Conservation (phyloP, 768 basidiomycete species). For the Suillus tomentosus region DNA sequence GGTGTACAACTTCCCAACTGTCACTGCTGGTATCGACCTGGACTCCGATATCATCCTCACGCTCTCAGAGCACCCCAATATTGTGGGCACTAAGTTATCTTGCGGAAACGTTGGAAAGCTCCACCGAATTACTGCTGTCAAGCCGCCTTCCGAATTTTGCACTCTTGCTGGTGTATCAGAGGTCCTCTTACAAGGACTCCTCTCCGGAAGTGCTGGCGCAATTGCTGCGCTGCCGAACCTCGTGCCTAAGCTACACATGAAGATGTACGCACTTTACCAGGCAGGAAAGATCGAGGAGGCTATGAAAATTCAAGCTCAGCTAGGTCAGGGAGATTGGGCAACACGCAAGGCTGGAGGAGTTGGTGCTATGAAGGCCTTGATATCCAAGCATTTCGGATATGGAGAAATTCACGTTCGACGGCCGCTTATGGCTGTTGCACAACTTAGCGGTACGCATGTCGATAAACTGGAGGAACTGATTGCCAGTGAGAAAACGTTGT, state of each 20-base stretch:
- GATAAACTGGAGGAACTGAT: slow-evolving; percentile 48
- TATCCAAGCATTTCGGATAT: slow-evolving; percentile 66
- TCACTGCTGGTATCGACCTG: slow-evolving; percentile 81
- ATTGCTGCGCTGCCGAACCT: slow-evolving; percentile 69
- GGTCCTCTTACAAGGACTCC: slow-evolving; percentile 61
- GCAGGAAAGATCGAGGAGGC: slow-evolving; percentile 61
- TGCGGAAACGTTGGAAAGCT: slow-evolving; percentile 87
- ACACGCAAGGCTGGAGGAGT: slow-evolving; percentile 65
- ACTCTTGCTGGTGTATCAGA: slow-evolving; percentile 80
- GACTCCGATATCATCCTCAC: slow-evolving; percentile 75
- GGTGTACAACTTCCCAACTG: slow-evolving; percentile 86
- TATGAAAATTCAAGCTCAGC: slow-evolving; percentile 56
- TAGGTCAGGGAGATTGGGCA: slow-evolving; percentile 71
- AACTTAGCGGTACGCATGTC: slow-evolving; percentile 41
- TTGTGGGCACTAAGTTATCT: slow-evolving; percentile 84
- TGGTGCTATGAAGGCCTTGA: slow-evolving; percentile 63
- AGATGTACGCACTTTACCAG: slow-evolving; percentile 49
- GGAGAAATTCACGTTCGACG: slow-evolving; percentile 51
- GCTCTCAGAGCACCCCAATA: slow-evolving; percentile 78
- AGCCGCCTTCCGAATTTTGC: slow-evolving; percentile 55
- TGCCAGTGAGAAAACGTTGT: slow-evolving; percentile 42
- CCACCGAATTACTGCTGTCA: slow-evolving; percentile 66
- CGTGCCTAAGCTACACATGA: slow-evolving; percentile 57
- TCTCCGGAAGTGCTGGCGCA: slow-evolving; percentile 62
- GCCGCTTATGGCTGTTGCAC: slow-evolving; percentile 48